Base-by-base conservation (phyloP, 805 yeast genomes). In the Wickerhamiella azyma region DNA sequence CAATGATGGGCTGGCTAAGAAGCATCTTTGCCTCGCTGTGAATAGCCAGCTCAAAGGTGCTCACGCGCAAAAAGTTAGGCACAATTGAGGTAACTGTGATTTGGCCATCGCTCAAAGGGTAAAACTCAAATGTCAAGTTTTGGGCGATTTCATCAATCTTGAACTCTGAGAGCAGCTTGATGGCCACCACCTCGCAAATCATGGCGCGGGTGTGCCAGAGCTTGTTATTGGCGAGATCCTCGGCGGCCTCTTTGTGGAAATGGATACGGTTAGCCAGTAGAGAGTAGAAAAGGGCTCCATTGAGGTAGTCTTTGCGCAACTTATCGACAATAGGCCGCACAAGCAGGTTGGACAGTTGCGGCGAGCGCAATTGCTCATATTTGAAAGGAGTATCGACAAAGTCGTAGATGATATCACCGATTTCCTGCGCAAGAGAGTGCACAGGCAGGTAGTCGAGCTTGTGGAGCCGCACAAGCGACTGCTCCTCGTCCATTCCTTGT, bases 151-250 rank as follows among this genome's bases (percentile, higher is more conserved):
- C 69, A 28, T 57, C 60, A 2, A 67, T 62, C 37, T 63, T 63
- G 29, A 52, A 54, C 47, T 71, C 77, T 39, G 71, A 59, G 26
- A 74, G 60, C 56, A 75, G 64, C 49, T 75, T 61, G 17, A 72
- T 63, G 2, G 78, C 75, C 30, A 74, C 59, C n/a, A 71, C 53
- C 56, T 75, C 79, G 53, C 79, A 75, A 3, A 73, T 62, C 47
- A 61, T 66, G 29, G 77, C 69, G 45, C 75, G 67, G 2, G 79
- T 72, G 5, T 53, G 45, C 59, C 62, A 53, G 7, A 64, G 53
- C 32, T 66, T 62, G 11, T 61, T 54, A 48, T 50, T 51, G 13
- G 61, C 59, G 4, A 67, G 65, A 32, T 59, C 56, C 8, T 53
- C 45, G 7, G 55, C 48, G 33, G 57, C 50, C 32, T 65, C 68